phyloP scores from a whole-genome alignment of 257 asterid genomes.

The Ligustrum vulgare region DNA sequence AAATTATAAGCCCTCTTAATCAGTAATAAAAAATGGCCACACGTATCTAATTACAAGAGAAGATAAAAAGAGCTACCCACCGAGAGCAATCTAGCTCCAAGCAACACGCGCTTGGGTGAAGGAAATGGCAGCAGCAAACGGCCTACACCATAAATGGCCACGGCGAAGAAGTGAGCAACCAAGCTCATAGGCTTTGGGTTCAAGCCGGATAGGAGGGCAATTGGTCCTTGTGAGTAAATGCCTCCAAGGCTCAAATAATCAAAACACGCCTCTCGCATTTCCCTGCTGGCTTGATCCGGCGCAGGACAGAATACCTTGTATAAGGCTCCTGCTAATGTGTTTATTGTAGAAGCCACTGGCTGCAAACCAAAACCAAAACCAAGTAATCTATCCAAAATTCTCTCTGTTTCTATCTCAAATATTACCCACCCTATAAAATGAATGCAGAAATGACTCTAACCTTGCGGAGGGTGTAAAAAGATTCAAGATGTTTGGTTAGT shows the following conservation, averaged over 20 bases:
- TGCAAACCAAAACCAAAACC: conserved; percentile 16
- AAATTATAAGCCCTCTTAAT: not conserved
- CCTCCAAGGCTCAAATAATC: conserved; percentile 52
- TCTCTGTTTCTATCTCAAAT: not conserved
- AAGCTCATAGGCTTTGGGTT: conserved; percentile 53
- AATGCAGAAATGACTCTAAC: conserved; percentile 12
- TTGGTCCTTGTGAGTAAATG: conserved; percentile 43
- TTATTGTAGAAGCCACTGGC: conserved; percentile 58
- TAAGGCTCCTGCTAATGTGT: conserved; percentile 50
- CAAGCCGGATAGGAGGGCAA: conserved; percentile 48
- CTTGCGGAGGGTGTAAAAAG: conserved; percentile 51
- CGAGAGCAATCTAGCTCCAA: conserved; percentile 36
- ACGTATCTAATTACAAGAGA: not conserved
- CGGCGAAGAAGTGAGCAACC: conserved; percentile 58
- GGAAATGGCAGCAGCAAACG: conserved; percentile 46
- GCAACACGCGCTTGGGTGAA: conserved; percentile 40
- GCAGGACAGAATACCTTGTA: conserved; percentile 52
- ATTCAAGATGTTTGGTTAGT: conserved; percentile 38
- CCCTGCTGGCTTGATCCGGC: conserved; percentile 49
- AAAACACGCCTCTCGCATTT: conserved; percentile 56
- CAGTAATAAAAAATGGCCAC: not conserved
- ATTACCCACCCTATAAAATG: not conserved
- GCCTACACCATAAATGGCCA: conserved; percentile 51
- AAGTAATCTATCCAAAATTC: not conserved
- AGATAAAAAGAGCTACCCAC: conserved; percentile 17